A percentile compares a stretch with the other conserved stretches of the same genome.
Evolutionary conservation across 1,139 yeast genomes (phyloP).

Genomic region (Groenewaldozyma sp.): DNA sequence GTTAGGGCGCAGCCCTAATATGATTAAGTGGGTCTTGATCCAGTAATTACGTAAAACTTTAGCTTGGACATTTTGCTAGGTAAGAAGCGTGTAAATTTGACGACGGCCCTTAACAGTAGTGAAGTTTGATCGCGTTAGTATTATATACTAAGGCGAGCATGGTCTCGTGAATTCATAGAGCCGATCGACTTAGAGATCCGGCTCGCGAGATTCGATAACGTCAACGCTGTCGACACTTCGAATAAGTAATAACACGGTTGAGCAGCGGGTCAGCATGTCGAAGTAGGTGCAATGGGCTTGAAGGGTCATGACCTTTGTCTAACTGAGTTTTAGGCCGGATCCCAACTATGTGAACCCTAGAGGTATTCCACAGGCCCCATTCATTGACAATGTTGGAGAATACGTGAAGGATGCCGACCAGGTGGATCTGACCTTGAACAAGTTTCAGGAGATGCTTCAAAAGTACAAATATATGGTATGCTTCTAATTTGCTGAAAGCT

Average conservation of each 20-base stretch:
- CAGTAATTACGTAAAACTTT: no score
- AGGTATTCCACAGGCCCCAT: slow-evolving; percentile 96
- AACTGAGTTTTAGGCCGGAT: slow-evolving; percentile 10
- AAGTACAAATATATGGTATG: slow-evolving; percentile 67
- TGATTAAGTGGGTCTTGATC: neutral
- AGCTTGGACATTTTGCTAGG: no score
- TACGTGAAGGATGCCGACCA: slow-evolving; percentile 61
- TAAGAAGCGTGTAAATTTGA: no score
- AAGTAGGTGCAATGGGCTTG: neutral
- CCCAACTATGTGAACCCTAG: slow-evolving; percentile 49
- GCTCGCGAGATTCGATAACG: no score
- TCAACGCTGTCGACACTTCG: neutral
- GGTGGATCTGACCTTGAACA: slow-evolving; percentile 55
- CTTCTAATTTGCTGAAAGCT: neutral
- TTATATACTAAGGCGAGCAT: no score
- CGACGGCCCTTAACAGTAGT: no score
- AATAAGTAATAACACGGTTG: neutral
- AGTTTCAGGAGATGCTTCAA: slow-evolving; percentile 73
- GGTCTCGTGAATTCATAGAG: no score
- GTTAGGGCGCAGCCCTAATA: slow-evolving; percentile 6
- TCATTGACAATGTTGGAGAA: slow-evolving; percentile 75
- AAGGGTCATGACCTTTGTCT: no score
- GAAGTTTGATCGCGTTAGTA: no score
- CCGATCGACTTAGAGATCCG: no score
- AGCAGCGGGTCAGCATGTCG: neutral